Evolutionary conservation across 768 basidiomycete species (phyloP), one percentile per base, ranked within the genome.

Genomic region (Mycena metata): DNA sequence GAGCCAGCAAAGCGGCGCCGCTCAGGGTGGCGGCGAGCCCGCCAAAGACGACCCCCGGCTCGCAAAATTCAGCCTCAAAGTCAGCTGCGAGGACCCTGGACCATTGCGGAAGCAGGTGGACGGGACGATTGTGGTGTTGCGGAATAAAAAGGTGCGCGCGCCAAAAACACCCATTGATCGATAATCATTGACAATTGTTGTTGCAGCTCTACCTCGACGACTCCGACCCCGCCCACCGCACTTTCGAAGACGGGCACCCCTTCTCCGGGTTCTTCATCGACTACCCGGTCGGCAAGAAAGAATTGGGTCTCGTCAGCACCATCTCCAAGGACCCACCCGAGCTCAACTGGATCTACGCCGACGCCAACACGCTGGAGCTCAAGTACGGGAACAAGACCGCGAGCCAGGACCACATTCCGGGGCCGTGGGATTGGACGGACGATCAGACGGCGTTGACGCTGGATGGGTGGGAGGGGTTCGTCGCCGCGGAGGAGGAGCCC

Each of bases 191-290:
- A n/a, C n/a, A n/a, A n/a, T n/a, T n/a, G n/a, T n/a, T n/a, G n/a
- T n/a, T n/a, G n/a, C n/a, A n/a, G 78, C 69, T 79, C 2, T 79
- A 74, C 57, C 76, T 78, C 23, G 78, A 79, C 64, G 76, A 73
- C 6, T 62, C 71, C 17, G 75, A 78, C 56, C 71, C 73, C 3
- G 52, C 64, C 9, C 72, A 74, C 17, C 75, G 76, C 0, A 72
- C 69, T 1, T 76, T 76, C 65, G 42, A 36, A 10, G 76, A 77
- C 52, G 78, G 75, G 0, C 78, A 78, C 54, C 73, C 77, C 0
- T 79, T 78, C 66, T 74, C 78, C 0, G 78, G 78, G 0, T 79
- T 79, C 64, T 79, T 76, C 58, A 60, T 77, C 67, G 78, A 79
- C 3, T 78, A 78, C 35, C 78, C 78, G 4, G 71, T 63, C 10